Evolutionary conservation across 2,329 filamentous ascomycete species (phyloP), one percentile per base, ranked within the genome.

Genomic region (Camillea tinctor): DNA sequence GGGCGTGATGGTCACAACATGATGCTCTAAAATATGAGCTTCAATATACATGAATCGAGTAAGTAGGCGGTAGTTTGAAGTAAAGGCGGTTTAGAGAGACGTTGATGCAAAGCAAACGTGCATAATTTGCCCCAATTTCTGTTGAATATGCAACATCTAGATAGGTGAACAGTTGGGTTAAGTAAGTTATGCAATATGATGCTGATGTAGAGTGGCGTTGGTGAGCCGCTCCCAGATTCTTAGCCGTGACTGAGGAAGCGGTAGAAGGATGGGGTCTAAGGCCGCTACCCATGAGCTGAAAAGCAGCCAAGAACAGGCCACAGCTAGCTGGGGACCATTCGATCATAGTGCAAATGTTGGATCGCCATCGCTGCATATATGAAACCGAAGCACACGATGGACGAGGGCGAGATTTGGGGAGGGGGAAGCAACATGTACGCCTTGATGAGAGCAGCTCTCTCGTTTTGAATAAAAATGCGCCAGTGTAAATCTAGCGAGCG

Each of bases 261-360:
- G 30, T 15, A 52, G n/a, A 52, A n/a, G 44, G 36, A 15, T 17
- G 36, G 36, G 36, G 36, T 5, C 6, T 44, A 30, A 49, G 53
- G 51, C 30, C 44, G 63, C 54, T 61, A 59, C 57, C 56, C 53
- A 54, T 52, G 52, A 60, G 51, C 60, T 60, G 58, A 64, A 64
- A 20, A 50, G 4, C 58, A 66, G 62, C 62, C 64, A 66, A 59
- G 59, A 36, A 44, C 30, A 60, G 53, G 50, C 22, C 52, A 50
- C 26, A 30, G 26, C 26, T 30, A 11, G 7, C 26, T 2, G 13
- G 2, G 26, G 26, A 30, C 36, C 13, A 6, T 44, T 44, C 36
- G 36, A 44, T 44, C 36, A 44, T 44, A 17, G 36, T 30, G 6
- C 36, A 15, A 44, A 44, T 13, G 6, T 44, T 2, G 15, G 17